Evolutionary conservation across 495 filamentous ascomycete genomes (phyloP).

Genomic region (Penicillium subrubescens): DNA sequence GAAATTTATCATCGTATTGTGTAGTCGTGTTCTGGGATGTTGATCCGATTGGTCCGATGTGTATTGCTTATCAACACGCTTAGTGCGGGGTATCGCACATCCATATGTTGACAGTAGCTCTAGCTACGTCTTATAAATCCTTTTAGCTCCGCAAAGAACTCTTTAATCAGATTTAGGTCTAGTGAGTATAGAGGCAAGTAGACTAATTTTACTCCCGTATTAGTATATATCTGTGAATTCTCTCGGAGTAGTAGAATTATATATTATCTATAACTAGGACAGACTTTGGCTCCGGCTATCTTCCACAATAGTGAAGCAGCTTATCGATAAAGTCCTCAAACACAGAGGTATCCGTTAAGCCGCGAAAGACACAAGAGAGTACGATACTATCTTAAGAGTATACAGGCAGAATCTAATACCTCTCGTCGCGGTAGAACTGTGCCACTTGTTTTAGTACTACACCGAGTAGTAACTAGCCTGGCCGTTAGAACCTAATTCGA

Average conservation of each 20-base stretch:
- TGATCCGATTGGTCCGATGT: too few relatives aligned
- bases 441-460: constrained; percentile 34
- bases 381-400: constrained; percentile 43
- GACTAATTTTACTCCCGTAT: constrained; percentile 14
- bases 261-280: constrained; percentile 35
- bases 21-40: too few relatives aligned
- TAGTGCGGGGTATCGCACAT: too few relatives aligned
- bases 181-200: constrained; percentile 30
- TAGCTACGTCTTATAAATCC: constrained; percentile 18
- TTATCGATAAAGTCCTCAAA: not conserved
- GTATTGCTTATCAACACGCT: too few relatives aligned
- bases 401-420: constrained; percentile 43
- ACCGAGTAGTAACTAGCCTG: constrained; percentile 36
- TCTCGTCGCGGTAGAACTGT: constrained; percentile 29
- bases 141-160: constrained; percentile 30
- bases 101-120: too few relatives aligned
- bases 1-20: too few relatives aligned
- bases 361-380: constrained; percentile 34
- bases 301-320: constrained; percentile 31
- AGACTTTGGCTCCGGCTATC: constrained; percentile 39
- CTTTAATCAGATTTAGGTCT: constrained; percentile 28
- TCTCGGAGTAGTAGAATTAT: not conserved
- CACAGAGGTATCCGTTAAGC: constrained; percentile 35
- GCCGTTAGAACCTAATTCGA: constrained; percentile 28
- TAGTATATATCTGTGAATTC: not conserved